Conservation (phyloP, 2,329 filamentous ascomycete species). For the Paracoccidioides brasiliensis region DNA sequence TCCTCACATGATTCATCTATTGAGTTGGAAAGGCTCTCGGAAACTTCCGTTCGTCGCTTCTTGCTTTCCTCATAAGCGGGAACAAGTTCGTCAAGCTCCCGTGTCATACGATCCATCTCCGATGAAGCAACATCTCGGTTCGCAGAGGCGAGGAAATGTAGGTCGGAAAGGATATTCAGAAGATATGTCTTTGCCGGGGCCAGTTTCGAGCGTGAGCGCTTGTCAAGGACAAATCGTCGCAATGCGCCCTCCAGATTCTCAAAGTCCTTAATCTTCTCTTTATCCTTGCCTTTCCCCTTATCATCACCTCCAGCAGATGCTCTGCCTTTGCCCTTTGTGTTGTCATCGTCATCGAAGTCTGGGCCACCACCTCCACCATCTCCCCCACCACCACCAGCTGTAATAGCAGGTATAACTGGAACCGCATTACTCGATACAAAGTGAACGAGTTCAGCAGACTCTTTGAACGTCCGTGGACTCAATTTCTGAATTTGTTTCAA, state of each 20-base stretch:
- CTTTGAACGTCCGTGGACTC: conserved; percentile 88
- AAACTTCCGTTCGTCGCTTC: conserved; percentile 65
- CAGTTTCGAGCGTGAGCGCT: conserved; percentile 86
- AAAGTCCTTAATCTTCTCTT: conserved; percentile 81
- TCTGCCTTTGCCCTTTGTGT: conserved; percentile 14
- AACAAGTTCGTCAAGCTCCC: conserved; percentile 69
- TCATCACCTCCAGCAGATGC: conserved; percentile 42
- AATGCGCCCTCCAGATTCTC: conserved; percentile 78
- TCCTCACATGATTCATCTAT: conserved; percentile 78
- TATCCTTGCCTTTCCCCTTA: conserved; percentile 59
- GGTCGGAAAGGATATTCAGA: conserved; percentile 79
- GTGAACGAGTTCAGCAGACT: conserved; percentile 82
- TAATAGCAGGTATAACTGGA: conserved; percentile 51
- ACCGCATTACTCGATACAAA: conserved; percentile 97
- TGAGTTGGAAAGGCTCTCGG: conserved; percentile 64
- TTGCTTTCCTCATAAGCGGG: conserved; percentile 74
- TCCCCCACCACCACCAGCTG: conserved; percentile 36
- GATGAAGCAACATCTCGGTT: conserved; percentile 77
- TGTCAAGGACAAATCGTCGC: conserved; percentile 86
- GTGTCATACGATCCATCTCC: conserved; percentile 70
- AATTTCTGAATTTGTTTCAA: conserved; percentile 75
- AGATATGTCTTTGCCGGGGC: conserved; percentile 93
- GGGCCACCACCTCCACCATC: conserved; percentile 45
- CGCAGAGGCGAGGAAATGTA: conserved; percentile 68
- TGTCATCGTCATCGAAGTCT: conserved; percentile 32